phyloP scores from a whole-genome alignment of 2,329 filamentous ascomycete genomes.

The Aspergillus pseudonomiae region DNA sequence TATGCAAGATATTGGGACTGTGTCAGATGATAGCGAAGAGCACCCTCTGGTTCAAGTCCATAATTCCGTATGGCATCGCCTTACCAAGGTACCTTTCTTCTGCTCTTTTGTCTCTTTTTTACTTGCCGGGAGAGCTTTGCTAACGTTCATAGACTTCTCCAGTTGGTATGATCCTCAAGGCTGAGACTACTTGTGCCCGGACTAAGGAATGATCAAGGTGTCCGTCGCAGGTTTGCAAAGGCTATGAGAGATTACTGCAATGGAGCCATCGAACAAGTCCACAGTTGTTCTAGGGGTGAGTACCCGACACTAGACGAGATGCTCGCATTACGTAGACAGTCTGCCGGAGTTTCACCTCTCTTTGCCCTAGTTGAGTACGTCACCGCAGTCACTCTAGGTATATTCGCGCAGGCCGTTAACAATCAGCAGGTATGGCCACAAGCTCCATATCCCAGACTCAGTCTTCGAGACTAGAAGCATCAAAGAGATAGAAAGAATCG shows the following conservation, averaged over 20 bases:
- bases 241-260: conserved; percentile 22
- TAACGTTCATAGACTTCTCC: conserved; percentile 11
- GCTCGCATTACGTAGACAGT: conserved; percentile 21
- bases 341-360: conserved; percentile 24
- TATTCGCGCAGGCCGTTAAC: neutral
- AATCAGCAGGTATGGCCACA: conserved; percentile 20
- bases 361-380: conserved; percentile 28
- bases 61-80: conserved; percentile 29
- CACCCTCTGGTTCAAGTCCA: conserved; percentile 28
- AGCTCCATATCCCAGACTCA: conserved; percentile 20
- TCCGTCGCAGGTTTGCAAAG: conserved; percentile 17
- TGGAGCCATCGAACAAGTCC: conserved; percentile 22
- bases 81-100: conserved; percentile 16
- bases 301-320: conserved; percentile 20
- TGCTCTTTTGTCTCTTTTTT: neutral
- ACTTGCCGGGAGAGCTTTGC: too few relatives aligned
- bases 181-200: neutral
- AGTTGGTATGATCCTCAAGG: conserved; percentile 12
- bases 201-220: conserved; percentile 2
- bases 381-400: neutral
- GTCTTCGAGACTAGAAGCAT: conserved; percentile 24
- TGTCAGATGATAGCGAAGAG: conserved; percentile 10
- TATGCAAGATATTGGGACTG: conserved; percentile 20
- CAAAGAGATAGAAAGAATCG: conserved; percentile 23
- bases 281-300: conserved; percentile 13